Evolutionary conservation across 2,329 filamentous ascomycete genomes (phyloP).

Genomic region (Botrytis hyacinthi): DNA sequence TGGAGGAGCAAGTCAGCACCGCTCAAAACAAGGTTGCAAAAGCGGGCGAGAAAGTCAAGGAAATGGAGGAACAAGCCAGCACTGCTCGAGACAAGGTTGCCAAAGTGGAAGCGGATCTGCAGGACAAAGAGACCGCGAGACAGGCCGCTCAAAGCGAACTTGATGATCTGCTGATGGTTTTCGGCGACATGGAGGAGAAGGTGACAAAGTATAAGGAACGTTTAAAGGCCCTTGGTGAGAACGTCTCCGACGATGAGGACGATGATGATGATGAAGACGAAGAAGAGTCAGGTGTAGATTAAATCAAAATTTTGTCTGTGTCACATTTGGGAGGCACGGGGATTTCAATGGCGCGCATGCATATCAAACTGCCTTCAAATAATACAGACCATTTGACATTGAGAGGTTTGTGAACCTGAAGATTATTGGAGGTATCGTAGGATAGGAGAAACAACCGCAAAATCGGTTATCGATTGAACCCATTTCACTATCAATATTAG

Average conservation of each 20-base stretch:
- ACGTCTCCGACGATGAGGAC: slow-evolving; percentile 72
- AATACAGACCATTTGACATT: background rate
- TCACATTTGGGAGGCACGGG: background rate
- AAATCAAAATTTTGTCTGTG: background rate
- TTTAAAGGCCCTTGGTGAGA: slow-evolving; percentile 60
- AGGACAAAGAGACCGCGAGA: slow-evolving; percentile 59
- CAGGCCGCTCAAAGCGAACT: slow-evolving; percentile 67
- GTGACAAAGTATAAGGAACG: slow-evolving; percentile 64
- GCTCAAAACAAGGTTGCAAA: slow-evolving; percentile 40
- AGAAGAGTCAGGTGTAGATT: slow-evolving; percentile 22
- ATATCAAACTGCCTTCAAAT: slow-evolving; percentile 1
- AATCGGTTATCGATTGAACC: background rate
- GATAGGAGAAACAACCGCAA: background rate
- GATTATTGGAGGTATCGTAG: background rate
- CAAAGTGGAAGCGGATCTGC: slow-evolving; percentile 31
- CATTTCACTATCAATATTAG: background rate
- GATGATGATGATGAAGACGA: slow-evolving; percentile 45
- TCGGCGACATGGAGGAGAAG: slow-evolving; percentile 78
- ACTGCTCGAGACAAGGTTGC: slow-evolving; percentile 40
- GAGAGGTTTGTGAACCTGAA: background rate
- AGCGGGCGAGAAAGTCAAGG: slow-evolving; percentile 48
- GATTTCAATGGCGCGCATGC: background rate
- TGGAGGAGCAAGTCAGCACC: slow-evolving; percentile 31
- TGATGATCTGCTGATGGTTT: slow-evolving; percentile 78
- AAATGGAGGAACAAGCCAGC: slow-evolving; percentile 31